Evolutionary conservation across 2,329 filamentous ascomycete species (phyloP), one percentile per base, ranked within the genome.

Genomic region (Xylaria sp.): DNA sequence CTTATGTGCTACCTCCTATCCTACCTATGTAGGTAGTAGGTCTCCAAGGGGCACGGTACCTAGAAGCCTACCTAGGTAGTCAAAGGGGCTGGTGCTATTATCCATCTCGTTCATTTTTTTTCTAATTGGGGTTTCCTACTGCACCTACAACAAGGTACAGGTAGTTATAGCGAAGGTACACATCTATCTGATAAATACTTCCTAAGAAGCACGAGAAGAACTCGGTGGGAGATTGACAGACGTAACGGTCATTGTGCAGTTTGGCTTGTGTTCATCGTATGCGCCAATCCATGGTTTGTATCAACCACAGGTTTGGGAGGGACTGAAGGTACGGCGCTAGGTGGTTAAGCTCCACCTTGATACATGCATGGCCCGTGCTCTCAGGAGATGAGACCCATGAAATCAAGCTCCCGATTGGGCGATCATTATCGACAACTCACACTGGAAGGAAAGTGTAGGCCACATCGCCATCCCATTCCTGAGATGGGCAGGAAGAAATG

Each of bases 21-120:
- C 33, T 36, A 10, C 33, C 33, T 36, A 28, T 3, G 28, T 4
- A 28, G 28, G 28, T 4, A 36, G 8, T 36, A 36, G 33, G 33
- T 28, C 28, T 28, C 33, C 10, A 36, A 5, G 33, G 33, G 33
- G 8, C 33, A 36, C 33, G 33, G 33, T 36, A 36, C 33, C 33
- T 36, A 7, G 9, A 2, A 36, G 33, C 41, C 18, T n/a, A n/a
- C n/a, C n/a, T n/a, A n/a, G n/a, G n/a, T n/a, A n/a, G n/a, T 18
- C 15, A 68, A 68, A 65, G 66, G 58, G 62, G 58, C 62, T 65
- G 60, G 49, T 57, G 31, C 46, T 63, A n/a, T 28, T 62, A 39
- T 10, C 46, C 31, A 51, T 18, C 31, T 52, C 15, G 15, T 43
- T 43, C 15, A 2, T 13, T 43, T 41, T 41, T 31, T 48, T 33